Evolutionary conservation across 1,284 basidiomycete species (phyloP).

Genomic region (Ustilago cynodontis): DNA sequence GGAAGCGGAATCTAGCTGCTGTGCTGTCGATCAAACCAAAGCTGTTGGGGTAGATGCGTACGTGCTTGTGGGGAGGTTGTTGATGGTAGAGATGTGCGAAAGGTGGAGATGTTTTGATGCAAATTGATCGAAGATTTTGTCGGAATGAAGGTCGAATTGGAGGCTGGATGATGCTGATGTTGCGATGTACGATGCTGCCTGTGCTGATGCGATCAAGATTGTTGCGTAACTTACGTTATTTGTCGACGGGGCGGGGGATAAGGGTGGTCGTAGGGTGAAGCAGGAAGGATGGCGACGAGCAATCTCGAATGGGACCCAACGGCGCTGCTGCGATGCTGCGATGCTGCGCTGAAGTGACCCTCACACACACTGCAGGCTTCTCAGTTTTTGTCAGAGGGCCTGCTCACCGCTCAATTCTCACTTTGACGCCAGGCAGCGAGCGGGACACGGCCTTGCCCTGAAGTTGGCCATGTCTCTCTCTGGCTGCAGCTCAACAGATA

Average conservation of each 20-base stretch:
- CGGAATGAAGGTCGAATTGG: not conserved
- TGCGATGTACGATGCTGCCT: constrained; percentile 4
- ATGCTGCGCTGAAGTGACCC: not conserved
- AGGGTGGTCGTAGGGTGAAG: constrained; percentile 48
- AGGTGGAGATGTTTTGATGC: not conserved
- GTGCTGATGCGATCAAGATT: constrained; percentile 34
- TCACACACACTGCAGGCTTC: not conserved
- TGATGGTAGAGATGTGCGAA: not conserved
- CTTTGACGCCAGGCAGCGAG: not conserved
- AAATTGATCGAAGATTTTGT: not conserved
- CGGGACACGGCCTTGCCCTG: constrained; percentile 1
- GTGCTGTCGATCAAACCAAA: not conserved
- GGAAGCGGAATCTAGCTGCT: not conserved
- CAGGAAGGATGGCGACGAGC: constrained; percentile 43
- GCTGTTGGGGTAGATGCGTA: constrained; percentile 10
- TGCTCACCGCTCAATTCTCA: not conserved
- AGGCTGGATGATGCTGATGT: not conserved
- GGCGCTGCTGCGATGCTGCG: constrained; percentile 15
- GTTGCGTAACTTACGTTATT: constrained; percentile 46
- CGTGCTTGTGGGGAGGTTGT: constrained; percentile 8
- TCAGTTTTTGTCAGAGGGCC: not conserved
- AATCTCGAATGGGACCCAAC: constrained; percentile 35
- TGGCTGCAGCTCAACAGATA: not conserved
- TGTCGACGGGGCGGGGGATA: constrained; percentile 32
- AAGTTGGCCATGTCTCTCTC: not conserved